Conservation (phyloP, 352 stramenopile genomes). For the Thraustochytrium striatum region DNA sequence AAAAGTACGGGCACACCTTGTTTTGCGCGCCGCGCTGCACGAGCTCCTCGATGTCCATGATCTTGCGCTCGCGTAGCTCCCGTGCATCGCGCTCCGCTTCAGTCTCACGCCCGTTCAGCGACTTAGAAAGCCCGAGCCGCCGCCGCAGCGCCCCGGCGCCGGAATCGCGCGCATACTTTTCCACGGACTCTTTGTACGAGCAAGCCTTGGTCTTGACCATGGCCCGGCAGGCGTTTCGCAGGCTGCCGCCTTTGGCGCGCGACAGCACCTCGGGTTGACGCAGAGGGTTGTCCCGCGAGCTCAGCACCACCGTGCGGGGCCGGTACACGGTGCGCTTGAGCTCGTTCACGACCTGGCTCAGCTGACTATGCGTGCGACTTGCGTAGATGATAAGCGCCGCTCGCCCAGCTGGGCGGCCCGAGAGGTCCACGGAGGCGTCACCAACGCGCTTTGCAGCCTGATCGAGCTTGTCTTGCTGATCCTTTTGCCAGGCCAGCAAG, state of each 20-base stretch:
- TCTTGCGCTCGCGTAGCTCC: constrained; percentile 52
- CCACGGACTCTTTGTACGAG: constrained; percentile 52
- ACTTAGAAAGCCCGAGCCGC: not conserved
- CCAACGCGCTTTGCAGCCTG: not conserved
- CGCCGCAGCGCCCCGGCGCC: not conserved
- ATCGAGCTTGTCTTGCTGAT: constrained; percentile 46
- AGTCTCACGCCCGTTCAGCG: constrained; percentile 15
- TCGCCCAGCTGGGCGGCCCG: not conserved
- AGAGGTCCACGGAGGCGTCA: not conserved
- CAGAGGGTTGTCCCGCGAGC: constrained; percentile 45
- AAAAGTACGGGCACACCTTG: constrained; percentile 83
- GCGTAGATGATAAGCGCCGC: constrained; percentile 81
- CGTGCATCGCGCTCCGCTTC: constrained; percentile 50
- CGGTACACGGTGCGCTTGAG: constrained; percentile 72
- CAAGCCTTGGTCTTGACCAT: constrained; percentile 12
- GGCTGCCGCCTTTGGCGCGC: not conserved
- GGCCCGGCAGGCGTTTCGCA: constrained; percentile 28
- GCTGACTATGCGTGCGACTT: constrained; percentile 81
- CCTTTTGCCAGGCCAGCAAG: constrained; percentile 66
- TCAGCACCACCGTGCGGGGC: constrained; percentile 14
- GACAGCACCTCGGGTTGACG: constrained; percentile 16
- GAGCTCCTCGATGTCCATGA: constrained; percentile 99
- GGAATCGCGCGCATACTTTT: constrained; percentile 47
- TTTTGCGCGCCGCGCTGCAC: constrained; percentile 62
- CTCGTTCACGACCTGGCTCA: constrained; percentile 85